phyloP scores from a whole-genome alignment of 306 rosid genomes.

The Adenanthera pavonina region DNA sequence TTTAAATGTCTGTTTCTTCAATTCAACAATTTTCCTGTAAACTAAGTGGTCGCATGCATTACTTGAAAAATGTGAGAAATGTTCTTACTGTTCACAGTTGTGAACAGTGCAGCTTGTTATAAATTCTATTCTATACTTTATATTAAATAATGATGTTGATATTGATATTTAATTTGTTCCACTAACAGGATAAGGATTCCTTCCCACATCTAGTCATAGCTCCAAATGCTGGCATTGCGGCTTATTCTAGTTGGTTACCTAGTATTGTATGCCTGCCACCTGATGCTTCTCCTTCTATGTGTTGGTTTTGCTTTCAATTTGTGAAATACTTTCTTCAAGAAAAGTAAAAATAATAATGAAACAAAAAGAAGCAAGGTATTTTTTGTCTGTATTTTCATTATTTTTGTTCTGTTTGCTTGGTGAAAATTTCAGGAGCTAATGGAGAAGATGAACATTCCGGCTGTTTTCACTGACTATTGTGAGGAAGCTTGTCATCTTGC shows the following conservation, averaged over 20 bases:
- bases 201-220: constrained; percentile 77
- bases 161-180: not conserved
- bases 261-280: constrained; percentile 62
- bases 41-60: not conserved
- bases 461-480: constrained; percentile 83
- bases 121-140: too few relatives aligned
- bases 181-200: constrained; percentile 66
- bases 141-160: too few relatives aligned
- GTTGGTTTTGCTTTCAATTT: not conserved
- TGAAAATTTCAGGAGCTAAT: constrained; percentile 63
- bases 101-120: too few relatives aligned
- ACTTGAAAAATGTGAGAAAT: too few relatives aligned
- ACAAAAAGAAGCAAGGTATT: not conserved
- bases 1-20: constrained; percentile 6
- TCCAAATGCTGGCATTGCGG: constrained; percentile 91
- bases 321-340: not conserved
- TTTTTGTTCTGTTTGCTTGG: constrained; percentile 21
- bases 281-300: constrained; percentile 19
- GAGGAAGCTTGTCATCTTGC: constrained; percentile 98
- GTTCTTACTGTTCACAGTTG: too few relatives aligned
- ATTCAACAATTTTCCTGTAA: not conserved
- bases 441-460: constrained; percentile 60
- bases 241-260: constrained; percentile 89
- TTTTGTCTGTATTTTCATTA: constrained; percentile 8
- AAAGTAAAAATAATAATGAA: not conserved